These are phyloP conservation scores for Boletus austroedulis DNA, from an alignment of 1,284 basidiomycete species.

Conservation along the genomic window DNA sequence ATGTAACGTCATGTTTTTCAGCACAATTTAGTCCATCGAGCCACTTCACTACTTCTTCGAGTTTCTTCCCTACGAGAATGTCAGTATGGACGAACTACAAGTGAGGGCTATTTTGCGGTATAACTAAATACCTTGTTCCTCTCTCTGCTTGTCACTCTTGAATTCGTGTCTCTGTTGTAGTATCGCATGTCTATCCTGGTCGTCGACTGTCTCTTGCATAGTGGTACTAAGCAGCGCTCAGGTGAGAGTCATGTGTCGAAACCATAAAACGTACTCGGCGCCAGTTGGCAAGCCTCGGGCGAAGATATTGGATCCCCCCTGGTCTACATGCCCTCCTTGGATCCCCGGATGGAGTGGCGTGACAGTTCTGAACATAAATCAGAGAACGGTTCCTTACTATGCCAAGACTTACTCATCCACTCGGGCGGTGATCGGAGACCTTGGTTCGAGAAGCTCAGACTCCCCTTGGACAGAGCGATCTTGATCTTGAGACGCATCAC, in stretches of 20 bases:
- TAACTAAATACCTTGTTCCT: not conserved
- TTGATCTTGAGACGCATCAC: no score
- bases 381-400: not conserved
- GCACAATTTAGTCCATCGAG: constrained; percentile 1
- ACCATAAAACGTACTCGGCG: no score
- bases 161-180: not conserved
- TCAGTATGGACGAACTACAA: not conserved
- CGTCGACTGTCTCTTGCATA: not conserved
- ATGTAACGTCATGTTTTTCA: not conserved
- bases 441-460: not conserved
- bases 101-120: not conserved
- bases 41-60: constrained; percentile 3
- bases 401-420: not conserved
- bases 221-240: no score
- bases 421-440: not conserved
- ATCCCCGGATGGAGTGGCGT: not conserved
- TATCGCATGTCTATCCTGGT: not conserved
- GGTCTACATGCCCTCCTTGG: not conserved
- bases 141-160: not conserved
- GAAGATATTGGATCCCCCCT: no score
- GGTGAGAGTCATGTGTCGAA: no score
- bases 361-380: not conserved
- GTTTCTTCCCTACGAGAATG: not conserved
- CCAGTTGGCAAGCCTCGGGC: no score
- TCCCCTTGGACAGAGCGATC: not conserved